phyloP scores from a whole-genome alignment of 2,329 filamentous ascomycete genomes.

The Clarireedia homoeocarpa region DNA sequence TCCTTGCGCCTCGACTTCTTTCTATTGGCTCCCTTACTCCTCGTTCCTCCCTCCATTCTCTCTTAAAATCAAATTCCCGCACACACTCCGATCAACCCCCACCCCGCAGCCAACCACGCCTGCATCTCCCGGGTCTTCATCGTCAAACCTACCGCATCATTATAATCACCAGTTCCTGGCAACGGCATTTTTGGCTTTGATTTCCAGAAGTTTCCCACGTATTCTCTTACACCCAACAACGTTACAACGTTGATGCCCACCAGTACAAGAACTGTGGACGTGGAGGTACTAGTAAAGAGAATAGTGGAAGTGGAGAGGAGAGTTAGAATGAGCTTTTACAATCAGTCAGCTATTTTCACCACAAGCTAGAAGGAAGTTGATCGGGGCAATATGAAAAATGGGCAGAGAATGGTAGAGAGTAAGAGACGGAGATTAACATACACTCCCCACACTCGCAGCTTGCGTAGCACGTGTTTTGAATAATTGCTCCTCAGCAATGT shows the following conservation, averaged over 20 bases:
- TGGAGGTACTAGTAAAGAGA: background rate
- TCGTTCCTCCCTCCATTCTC: background rate
- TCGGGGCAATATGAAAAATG: too few relatives aligned
- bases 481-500: conserved; percentile 35
- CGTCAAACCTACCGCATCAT: conserved; percentile 6
- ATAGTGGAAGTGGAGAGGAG: background rate
- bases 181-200: background rate
- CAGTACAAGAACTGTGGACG: background rate
- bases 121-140: background rate
- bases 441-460: conserved; percentile 14
- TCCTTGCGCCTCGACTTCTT: too few relatives aligned
- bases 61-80: background rate
- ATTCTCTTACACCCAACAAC: background rate
- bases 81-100: background rate
- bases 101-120: background rate
- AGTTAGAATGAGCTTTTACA: background rate
- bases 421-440: background rate
- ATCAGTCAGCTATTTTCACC: background rate
- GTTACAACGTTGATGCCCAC: background rate
- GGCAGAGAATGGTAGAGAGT: background rate
- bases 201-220: conserved; percentile 6
- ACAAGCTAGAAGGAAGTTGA: background rate
- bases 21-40: too few relatives aligned
- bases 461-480: conserved; percentile 38
- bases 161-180: background rate